Conservation (phyloP, 2,329 filamentous ascomycete species). For the Verticillium tricorpus region DNA sequence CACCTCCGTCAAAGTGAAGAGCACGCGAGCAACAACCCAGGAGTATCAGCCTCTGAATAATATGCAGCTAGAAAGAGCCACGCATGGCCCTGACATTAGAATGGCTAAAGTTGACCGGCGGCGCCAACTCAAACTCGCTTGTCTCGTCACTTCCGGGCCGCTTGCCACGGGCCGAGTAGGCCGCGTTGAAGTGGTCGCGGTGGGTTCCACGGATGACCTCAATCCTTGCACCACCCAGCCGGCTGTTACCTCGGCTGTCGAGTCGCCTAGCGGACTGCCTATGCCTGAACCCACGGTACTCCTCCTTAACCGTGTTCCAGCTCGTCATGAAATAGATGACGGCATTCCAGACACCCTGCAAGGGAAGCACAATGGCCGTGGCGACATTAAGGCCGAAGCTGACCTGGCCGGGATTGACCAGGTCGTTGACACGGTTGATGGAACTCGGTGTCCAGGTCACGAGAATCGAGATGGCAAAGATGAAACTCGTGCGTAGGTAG, state of each 20-base stretch:
- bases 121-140: constrained; percentile 9
- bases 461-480: constrained; percentile 56
- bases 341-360: constrained; percentile 78
- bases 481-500: constrained; percentile 56
- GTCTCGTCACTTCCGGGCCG: constrained; percentile 9
- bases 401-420: constrained; percentile 47
- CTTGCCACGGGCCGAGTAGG: constrained; percentile 7
- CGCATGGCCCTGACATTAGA: constrained; percentile 5
- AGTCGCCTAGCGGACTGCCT: constrained; percentile 3
- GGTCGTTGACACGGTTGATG: constrained; percentile 68
- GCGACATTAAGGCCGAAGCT: constrained; percentile 65
- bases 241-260: constrained; percentile 3
- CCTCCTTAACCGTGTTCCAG: constrained; percentile 35
- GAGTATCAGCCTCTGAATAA: background rate
- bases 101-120: background rate
- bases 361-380: constrained; percentile 66
- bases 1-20: background rate
- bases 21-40: background rate
- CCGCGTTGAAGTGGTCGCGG: background rate
- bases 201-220: constrained; percentile 1
- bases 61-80: constrained; percentile 7
- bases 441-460: constrained; percentile 64
- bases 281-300: constrained; percentile 11
- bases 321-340: constrained; percentile 71
- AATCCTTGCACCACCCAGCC: constrained; percentile 2